These are phyloP conservation scores for Dicorynia guianensis DNA, from an alignment of 306 rosid species.

Conservation along the genomic window DNA sequence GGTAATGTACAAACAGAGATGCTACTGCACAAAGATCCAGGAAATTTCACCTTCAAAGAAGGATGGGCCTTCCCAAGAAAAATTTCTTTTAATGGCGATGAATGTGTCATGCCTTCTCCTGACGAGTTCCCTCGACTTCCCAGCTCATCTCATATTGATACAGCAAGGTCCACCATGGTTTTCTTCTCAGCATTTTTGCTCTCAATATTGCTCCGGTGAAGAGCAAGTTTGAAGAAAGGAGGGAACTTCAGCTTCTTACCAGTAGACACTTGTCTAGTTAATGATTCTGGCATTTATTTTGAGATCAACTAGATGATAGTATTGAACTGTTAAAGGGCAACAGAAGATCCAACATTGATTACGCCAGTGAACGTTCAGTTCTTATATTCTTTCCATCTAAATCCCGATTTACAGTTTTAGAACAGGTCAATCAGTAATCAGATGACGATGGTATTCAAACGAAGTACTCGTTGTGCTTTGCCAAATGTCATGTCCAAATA, in stretches of 20 bases:
- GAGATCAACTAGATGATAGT: not conserved
- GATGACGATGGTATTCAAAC: too few species aligned
- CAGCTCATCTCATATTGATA: conserved; percentile 41
- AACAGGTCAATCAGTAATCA: too few species aligned
- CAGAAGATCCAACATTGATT: not conserved
- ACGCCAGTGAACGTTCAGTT: not conserved
- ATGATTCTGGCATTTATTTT: not conserved
- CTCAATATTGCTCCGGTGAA: conserved; percentile 8
- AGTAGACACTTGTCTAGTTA: not conserved
- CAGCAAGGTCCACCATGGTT: conserved; percentile 1
- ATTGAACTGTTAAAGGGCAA: not conserved
- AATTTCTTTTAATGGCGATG: conserved; percentile 77
- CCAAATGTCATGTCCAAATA: too few species aligned
- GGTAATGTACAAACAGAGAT: conserved; percentile 82
- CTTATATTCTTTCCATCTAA: too few species aligned
- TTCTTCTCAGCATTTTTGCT: conserved; percentile 30
- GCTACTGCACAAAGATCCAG: conserved; percentile 64
- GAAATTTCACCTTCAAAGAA: conserved; percentile 63
- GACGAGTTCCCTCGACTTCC: conserved; percentile 73
- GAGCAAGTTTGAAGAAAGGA: not conserved
- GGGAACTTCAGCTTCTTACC: not conserved
- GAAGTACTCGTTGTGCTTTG: too few species aligned
- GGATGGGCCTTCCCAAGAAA: conserved; percentile 90
- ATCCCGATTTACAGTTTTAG: too few species aligned
- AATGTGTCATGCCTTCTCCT: conserved; percentile 86